Conservation (phyloP, 2,329 filamentous ascomycete species). For the Polychaeton citri region DNA sequence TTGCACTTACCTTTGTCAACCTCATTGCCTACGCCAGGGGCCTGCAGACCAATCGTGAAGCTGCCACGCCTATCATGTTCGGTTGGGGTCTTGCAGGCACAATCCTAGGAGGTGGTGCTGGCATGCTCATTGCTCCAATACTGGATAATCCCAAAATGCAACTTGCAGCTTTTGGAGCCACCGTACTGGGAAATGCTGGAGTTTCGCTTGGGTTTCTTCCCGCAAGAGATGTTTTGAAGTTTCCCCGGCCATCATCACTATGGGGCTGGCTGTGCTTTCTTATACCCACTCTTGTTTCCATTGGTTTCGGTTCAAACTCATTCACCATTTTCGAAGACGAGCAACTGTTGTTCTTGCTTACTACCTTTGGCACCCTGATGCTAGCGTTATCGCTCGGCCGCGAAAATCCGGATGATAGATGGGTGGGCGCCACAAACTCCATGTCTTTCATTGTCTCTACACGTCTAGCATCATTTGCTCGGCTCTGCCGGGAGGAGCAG, state of each 20-base stretch:
- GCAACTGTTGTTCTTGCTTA: conserved; percentile 81
- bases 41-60: conserved; percentile 38
- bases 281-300: conserved; percentile 75
- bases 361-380: conserved; percentile 70
- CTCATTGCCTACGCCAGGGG: conserved; percentile 60
- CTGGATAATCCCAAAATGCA: conserved; percentile 17
- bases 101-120: conserved; percentile 14
- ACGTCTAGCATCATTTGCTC: conserved; percentile 71
- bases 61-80: conserved; percentile 41
- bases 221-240: conserved; percentile 27
- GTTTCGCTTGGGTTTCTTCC: conserved; percentile 28
- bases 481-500: conserved; percentile 91
- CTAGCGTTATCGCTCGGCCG: conserved; percentile 64
- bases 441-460: conserved; percentile 67
- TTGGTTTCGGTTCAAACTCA: conserved; percentile 92
- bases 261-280: conserved; percentile 82
- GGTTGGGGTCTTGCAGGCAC: conserved; percentile 32
- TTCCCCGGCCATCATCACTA: conserved; percentile 55
- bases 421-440: conserved; percentile 73
- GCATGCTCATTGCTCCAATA: conserved; percentile 22
- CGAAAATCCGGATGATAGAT: conserved; percentile 51
- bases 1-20: conserved; percentile 53
- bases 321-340: conserved; percentile 99
- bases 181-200: conserved; percentile 26
- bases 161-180: conserved; percentile 27